Conservation (phyloP, 192 early-diverging fungal genomes). For the Backusella parvicylindrica region DNA sequence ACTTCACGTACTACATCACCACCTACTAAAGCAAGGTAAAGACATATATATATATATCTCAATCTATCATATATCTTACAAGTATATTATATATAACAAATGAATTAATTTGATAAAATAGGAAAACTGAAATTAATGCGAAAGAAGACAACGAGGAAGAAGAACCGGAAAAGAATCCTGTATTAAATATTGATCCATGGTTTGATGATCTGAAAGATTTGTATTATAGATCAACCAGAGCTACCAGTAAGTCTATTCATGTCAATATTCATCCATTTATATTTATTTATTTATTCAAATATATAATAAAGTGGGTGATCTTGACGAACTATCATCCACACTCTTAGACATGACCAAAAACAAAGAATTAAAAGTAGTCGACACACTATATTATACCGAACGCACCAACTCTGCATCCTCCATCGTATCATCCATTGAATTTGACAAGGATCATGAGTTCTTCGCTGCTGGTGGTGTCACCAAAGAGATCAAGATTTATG, state of each 20-base stretch:
- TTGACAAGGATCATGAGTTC: conserved; percentile 90
- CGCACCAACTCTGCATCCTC: conserved; percentile 56
- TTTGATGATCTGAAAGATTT: conserved; percentile 67
- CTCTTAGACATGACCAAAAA: conserved; percentile 67
- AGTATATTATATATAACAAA: no score
- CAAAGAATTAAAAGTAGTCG: conserved; percentile 69
- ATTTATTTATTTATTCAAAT: neutral
- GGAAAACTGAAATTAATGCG: neutral
- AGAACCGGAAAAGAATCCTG: conserved; percentile 49
- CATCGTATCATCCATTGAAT: conserved; percentile 92
- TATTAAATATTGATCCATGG: conserved; percentile 20
- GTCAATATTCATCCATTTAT: neutral
- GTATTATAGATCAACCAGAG: conserved; percentile 65
- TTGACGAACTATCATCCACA: conserved; percentile 58
- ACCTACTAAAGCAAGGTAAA: neutral
- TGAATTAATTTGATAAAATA: neutral
- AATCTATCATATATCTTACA: no score
- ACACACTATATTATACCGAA: conserved; percentile 80
- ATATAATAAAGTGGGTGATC: neutral
- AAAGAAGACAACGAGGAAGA: conserved; percentile 9
- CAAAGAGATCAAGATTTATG: conserved; percentile 91
- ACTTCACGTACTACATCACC: neutral
- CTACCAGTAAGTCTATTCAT: conserved; percentile 31
- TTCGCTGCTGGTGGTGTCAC: conserved; percentile 94
- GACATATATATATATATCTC: no score